These are phyloP conservation scores for Selaginella moellendorffii DNA, from an alignment of 75 land plant species.

Conservation along the genomic window DNA sequence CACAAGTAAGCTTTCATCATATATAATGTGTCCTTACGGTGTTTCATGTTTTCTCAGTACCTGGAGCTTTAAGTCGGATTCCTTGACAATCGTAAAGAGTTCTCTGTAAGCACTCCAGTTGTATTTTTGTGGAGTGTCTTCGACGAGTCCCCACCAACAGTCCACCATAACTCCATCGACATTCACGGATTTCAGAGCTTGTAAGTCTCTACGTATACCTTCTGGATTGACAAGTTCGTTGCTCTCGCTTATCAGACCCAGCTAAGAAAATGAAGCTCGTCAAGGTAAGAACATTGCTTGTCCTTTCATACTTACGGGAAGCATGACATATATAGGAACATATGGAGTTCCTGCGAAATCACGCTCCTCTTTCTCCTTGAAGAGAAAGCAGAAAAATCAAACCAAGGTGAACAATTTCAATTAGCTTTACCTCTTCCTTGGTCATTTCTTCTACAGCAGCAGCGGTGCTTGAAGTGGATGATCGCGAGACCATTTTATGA, in stretches of 20 bases:
- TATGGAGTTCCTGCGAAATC: conserved; percentile 41
- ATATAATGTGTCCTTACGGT: too few species aligned
- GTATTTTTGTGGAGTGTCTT: conserved; percentile 61
- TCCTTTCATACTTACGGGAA: conserved; percentile 80
- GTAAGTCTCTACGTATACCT: conserved; percentile 38
- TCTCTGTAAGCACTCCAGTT: conserved; percentile 62
- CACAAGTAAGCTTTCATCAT: too few species aligned
- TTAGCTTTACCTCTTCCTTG: too few species aligned
- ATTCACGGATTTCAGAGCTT: conserved; percentile 40
- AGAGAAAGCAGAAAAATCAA: neutral
- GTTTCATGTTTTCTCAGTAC: conserved; percentile 23
- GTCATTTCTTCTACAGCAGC: too few species aligned
- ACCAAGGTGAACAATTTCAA: too few species aligned
- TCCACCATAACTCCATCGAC: conserved; percentile 70
- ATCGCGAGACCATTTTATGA: too few species aligned
- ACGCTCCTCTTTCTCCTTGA: neutral
- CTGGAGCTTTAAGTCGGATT: conserved; percentile 59
- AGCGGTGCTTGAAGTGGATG: too few species aligned
- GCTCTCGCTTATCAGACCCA: conserved; percentile 37
- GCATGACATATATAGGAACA: conserved; percentile 62
- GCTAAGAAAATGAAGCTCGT: conserved; percentile 21
- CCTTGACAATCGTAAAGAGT: conserved; percentile 42
- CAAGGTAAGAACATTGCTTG: too few species aligned
- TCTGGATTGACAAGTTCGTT: conserved; percentile 56
- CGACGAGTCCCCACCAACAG: conserved; percentile 90